Evolutionary conservation across 345 rosid species (phyloP).

Genomic region (Turritis glabra): DNA sequence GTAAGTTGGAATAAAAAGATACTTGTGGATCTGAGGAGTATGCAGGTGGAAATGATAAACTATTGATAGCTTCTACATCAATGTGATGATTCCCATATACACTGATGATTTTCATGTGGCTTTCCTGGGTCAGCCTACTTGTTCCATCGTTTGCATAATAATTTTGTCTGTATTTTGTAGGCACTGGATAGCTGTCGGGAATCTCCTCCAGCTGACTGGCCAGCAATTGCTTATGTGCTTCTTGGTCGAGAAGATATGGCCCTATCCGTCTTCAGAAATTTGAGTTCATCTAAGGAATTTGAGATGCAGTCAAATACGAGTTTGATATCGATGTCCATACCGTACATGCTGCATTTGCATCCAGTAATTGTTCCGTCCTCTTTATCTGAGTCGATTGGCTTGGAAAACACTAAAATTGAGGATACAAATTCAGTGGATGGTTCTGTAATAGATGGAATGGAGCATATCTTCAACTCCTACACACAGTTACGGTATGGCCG

Average conservation of each 20-base stretch:
- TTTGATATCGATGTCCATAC: slow-evolving; percentile 79
- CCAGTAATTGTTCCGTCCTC: slow-evolving; percentile 87
- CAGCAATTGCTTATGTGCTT: slow-evolving; percentile 88
- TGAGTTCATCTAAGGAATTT: slow-evolving; percentile 57
- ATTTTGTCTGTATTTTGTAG: slow-evolving; percentile 47
- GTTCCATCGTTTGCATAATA: slow-evolving; percentile 12
- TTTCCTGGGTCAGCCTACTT: slow-evolving; percentile 1
- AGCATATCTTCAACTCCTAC: slow-evolving; percentile 86
- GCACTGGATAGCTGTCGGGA: slow-evolving; percentile 91
- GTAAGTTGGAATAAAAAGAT: slow-evolving; percentile 51
- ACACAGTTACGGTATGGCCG: slow-evolving; percentile 88
- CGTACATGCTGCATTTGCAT: slow-evolving; percentile 94
- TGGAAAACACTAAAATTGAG: slow-evolving; percentile 70
- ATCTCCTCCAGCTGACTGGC: slow-evolving; percentile 95
- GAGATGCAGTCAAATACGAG: slow-evolving; percentile 58
- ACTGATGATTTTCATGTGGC: background rate
- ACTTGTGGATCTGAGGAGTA: slow-evolving; percentile 15
- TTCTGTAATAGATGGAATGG: slow-evolving; percentile 91
- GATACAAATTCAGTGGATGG: slow-evolving; percentile 79
- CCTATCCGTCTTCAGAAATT: slow-evolving; percentile 51
- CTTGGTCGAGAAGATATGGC: slow-evolving; percentile 97
- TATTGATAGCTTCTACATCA: slow-evolving; percentile 7
- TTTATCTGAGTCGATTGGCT: slow-evolving; percentile 63
- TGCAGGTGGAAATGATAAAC: slow-evolving; percentile 19
- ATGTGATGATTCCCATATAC: slow-evolving; percentile 6